Evolutionary conservation across 2,329 filamentous ascomycete species (phyloP), one percentile per base, ranked within the genome.

Genomic region (Fusarium proliferatum): DNA sequence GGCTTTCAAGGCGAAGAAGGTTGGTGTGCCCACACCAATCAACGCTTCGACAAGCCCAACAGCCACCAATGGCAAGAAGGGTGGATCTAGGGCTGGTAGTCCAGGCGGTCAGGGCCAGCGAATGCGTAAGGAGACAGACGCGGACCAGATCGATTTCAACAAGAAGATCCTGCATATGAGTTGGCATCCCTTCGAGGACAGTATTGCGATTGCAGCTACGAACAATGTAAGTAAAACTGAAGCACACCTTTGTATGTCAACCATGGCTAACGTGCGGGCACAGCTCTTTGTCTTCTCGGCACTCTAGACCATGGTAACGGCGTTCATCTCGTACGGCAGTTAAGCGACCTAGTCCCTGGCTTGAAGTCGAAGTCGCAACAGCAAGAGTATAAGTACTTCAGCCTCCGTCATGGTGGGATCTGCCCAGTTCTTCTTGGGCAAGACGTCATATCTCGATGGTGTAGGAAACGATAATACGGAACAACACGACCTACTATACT

Each of bases 131-230:
- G 96, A 99, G 87, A 99, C 96, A 60, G 96, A 99, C 84, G 96
- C 96, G 66, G 96, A 99, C 83, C 96, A 98, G 86, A 98, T 98
- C 84, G 96, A 99, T 84, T 99, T 98, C 85, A 98, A 98, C 89
- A 99, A 98, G 90, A 99, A 99, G 90, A 99, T 99, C 79, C 83
- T 99, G 81, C 96, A 99, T 84, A 99, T 99, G 96, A 98, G 96
- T 86, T 99, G 96, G 96, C 96, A 99, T 91, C 96, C 96, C 55
- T 98, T 97, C 80, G 96, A 99, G 85, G 96, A 99, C 86, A 98
- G 96, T 86, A 99, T 99, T 85, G 96, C 96, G 65, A 99, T 99
- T 87, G 96, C 96, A 77, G 96, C 96, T 69, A 99, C 96, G 74
- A 99, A 99, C 88, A 99, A 99, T 85, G 96, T 98, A 86, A 93